phyloP scores from a whole-genome alignment of 106 monocot species.

The Hemerocallis citrina region DNA sequence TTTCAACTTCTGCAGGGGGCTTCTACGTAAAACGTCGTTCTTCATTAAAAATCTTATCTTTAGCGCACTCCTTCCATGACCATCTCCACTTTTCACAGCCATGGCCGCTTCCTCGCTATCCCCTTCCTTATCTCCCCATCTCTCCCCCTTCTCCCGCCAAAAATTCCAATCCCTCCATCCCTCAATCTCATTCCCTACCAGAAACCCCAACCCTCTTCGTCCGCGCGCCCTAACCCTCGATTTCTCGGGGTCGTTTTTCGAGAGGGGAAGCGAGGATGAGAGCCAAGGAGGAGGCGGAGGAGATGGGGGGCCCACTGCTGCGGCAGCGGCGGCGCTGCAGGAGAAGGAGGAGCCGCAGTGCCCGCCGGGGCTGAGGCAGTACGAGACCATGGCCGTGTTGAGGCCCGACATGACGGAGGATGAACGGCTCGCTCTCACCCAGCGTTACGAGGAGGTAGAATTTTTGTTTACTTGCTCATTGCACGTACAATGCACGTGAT shows the following conservation, averaged over 20 bases:
- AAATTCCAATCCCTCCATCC: not conserved
- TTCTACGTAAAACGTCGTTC: too few species aligned
- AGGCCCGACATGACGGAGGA: constrained; percentile 93
- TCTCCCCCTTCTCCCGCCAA: not conserved
- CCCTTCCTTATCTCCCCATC: too few species aligned
- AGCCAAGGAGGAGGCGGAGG: constrained; percentile 2
- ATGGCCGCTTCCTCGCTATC: not conserved
- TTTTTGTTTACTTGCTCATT: too few species aligned
- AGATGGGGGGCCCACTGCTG: constrained; percentile 14
- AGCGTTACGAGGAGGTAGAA: constrained; percentile 88
- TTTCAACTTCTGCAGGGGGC: too few species aligned
- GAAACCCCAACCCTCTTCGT: not conserved
- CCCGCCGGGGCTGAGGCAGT: constrained; percentile 78
- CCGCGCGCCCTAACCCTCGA: constrained; percentile 41
- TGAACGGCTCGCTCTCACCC: constrained; percentile 66
- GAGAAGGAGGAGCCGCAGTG: constrained; percentile 87
- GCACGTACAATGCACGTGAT: too few species aligned
- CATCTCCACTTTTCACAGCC: not conserved
- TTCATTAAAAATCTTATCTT: too few species aligned
- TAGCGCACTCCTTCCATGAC: too few species aligned
- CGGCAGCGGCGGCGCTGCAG: constrained; percentile 29
- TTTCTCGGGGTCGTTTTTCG: constrained; percentile 71
- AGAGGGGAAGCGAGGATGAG: constrained; percentile 24
- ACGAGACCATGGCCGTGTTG: constrained; percentile 92
- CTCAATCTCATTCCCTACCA: not conserved